phyloP scores from a whole-genome alignment of 208 protist species.

The Trypanosoma brucei region DNA sequence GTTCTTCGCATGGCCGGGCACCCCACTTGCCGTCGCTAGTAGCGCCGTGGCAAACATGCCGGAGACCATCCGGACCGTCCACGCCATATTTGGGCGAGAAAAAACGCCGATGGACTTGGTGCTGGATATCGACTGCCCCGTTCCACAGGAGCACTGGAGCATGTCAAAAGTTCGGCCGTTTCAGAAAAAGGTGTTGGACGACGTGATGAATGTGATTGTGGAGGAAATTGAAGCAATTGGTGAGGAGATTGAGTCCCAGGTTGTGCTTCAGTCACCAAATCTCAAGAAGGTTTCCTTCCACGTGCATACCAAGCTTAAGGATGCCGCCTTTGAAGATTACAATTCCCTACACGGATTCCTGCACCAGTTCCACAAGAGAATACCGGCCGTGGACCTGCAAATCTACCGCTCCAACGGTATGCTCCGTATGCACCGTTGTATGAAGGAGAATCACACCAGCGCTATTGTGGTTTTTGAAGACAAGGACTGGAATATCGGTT shows the following conservation, averaged over 20 bases:
- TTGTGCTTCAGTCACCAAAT: constrained; percentile 85
- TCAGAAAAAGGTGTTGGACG: constrained; percentile 72
- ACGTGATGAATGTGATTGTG: constrained; percentile 44
- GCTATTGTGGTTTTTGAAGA: constrained; percentile 77
- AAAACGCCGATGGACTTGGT: constrained; percentile 76
- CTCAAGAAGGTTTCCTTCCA: constrained; percentile 89
- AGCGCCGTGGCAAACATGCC: constrained; percentile 78
- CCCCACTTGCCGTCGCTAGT: constrained; percentile 56
- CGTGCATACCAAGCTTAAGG: constrained; percentile 81
- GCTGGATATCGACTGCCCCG: constrained; percentile 81
- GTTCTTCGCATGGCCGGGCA: constrained; percentile 88
- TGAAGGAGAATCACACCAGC: constrained; percentile 89
- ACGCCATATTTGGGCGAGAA: constrained; percentile 74
- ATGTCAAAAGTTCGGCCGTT: constrained; percentile 68
- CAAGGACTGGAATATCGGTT: constrained; percentile 73
- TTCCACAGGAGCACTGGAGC: constrained; percentile 81
- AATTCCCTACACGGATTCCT: constrained; percentile 79
- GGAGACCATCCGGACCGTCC: constrained; percentile 81
- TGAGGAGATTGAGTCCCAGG: constrained; percentile 69
- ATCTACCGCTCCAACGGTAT: constrained; percentile 84
- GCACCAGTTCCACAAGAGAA: constrained; percentile 55
- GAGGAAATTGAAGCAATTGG: constrained; percentile 73
- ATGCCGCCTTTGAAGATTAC: constrained; percentile 82
- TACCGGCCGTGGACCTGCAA: constrained; percentile 74
- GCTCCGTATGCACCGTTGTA: constrained; percentile 84